These are phyloP conservation scores for Didymella sp. DNA, from an alignment of 2,329 filamentous ascomycete genomes.

Conservation along the genomic window DNA sequence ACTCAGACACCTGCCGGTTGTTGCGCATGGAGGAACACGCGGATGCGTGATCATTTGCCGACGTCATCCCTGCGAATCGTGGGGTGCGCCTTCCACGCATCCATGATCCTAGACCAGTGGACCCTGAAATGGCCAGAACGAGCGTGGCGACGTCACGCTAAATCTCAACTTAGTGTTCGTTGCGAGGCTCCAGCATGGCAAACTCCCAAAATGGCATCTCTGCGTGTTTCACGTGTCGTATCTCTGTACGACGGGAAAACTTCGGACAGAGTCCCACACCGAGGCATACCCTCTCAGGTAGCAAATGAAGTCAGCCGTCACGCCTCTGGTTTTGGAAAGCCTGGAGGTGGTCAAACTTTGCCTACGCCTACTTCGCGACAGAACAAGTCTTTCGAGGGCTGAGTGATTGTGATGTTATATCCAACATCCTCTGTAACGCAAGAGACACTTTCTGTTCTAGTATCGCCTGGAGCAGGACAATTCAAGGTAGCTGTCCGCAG, in stretches of 20 bases:
- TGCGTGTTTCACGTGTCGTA: neutral
- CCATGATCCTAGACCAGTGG: constrained; percentile 12
- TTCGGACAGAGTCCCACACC: too few species aligned
- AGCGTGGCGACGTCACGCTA: constrained; percentile 3
- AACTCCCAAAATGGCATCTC: neutral
- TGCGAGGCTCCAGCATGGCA: constrained; percentile 8
- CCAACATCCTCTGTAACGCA: too few species aligned
- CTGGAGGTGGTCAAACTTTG: too few species aligned
- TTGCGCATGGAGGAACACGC: constrained; percentile 8
- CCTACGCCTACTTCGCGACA: too few species aligned
- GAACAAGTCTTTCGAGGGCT: too few species aligned
- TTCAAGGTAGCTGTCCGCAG: too few species aligned
- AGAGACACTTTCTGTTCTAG: too few species aligned
- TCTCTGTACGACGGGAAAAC: neutral
- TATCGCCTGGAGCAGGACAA: too few species aligned
- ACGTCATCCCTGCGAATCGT: constrained; percentile 19
- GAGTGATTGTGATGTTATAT: too few species aligned
- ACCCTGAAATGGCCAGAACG: constrained; percentile 9
- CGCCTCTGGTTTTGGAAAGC: too few species aligned
- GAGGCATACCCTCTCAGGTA: neutral
- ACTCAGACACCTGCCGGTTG: neutral
- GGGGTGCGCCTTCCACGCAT: constrained; percentile 10
- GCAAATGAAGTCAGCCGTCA: neutral
- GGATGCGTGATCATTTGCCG: constrained; percentile 5
- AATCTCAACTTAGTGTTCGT: constrained; percentile 4